Evolutionary conservation across 148 eudicot genomes (phyloP).

Genomic region (Arbutus unedo): DNA sequence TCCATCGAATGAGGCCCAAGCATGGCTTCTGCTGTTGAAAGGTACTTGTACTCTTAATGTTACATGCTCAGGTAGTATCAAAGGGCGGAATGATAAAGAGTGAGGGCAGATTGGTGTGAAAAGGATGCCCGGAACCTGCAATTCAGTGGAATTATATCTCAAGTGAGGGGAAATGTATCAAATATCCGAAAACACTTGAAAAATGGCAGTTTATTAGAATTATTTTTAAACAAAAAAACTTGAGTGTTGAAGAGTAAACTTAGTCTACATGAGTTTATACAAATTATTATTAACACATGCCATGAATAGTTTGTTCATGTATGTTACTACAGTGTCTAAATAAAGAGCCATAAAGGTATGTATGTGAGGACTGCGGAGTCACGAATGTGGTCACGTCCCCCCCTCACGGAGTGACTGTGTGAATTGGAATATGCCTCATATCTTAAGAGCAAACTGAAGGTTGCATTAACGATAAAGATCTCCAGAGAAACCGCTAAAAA

Average conservation of each 20-base stretch:
- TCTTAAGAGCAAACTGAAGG: too few relatives aligned
- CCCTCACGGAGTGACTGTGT: too few relatives aligned
- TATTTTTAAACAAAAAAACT: background rate
- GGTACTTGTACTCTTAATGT: conserved; percentile 68
- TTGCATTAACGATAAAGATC: too few relatives aligned
- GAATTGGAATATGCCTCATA: too few relatives aligned
- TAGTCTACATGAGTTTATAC: background rate
- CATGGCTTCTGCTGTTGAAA: conserved; percentile 67
- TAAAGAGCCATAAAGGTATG: background rate
- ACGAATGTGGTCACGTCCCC: background rate
- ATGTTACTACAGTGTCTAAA: background rate
- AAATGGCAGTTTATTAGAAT: background rate
- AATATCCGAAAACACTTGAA: background rate
- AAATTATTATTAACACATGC: background rate
- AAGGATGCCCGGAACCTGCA: conserved; percentile 84
- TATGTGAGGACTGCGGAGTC: background rate
- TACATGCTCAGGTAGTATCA: conserved; percentile 70
- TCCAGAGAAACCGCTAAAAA: too few relatives aligned
- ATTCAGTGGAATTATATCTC: background rate
- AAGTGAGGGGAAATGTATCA: background rate
- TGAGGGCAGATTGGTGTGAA: conserved; percentile 83
- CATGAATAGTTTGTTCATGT: background rate
- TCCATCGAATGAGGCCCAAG: conserved; percentile 81
- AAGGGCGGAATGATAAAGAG: conserved; percentile 74
- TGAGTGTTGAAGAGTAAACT: background rate